Percentiles rank a stretch among this genome's conserved stretches.
Conservation (phyloP, 495 filamentous ascomycete genomes). For the Evansstolkia leycettana region DNA sequence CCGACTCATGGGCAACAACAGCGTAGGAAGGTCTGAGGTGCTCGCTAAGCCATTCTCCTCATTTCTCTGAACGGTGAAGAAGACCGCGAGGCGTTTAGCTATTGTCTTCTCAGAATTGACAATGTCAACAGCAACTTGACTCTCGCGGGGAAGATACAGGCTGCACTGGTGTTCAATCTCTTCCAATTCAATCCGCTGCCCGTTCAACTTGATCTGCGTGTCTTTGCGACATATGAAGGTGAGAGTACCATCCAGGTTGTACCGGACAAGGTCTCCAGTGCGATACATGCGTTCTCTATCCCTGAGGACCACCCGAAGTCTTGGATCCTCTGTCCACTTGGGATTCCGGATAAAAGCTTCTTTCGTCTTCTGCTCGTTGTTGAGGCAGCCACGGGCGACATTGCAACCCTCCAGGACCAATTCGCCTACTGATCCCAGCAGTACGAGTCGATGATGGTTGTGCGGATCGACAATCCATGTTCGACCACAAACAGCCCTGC, state of each 20-base stretch:
- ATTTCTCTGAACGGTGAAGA: slow-evolving; percentile 23
- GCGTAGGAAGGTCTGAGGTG: slow-evolving; percentile 10
- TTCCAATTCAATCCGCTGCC: slow-evolving; percentile 52
- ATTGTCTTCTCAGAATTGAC: slow-evolving; percentile 23
- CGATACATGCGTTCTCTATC: slow-evolving; percentile 29
- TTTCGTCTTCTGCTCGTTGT: slow-evolving; percentile 40
- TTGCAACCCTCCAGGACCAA: slow-evolving; percentile 51
- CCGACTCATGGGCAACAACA: slow-evolving; percentile 23
- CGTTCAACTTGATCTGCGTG: slow-evolving; percentile 53
- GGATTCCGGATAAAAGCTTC: slow-evolving; percentile 46
- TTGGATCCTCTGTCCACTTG: slow-evolving; percentile 25
- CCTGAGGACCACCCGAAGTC: slow-evolving; percentile 13
- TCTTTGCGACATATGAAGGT: slow-evolving; percentile 46
- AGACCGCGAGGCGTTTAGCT: slow-evolving; percentile 28
- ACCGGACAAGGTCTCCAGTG: slow-evolving; percentile 40
- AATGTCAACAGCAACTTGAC: slow-evolving; percentile 31
- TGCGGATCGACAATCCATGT: slow-evolving; percentile 50
- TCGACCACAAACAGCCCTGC: slow-evolving; percentile 23
- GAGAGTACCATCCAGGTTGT: slow-evolving; percentile 40
- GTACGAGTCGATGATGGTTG: slow-evolving; percentile 43
- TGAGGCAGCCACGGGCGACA: slow-evolving; percentile 46
- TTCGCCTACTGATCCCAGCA: slow-evolving; percentile 52
- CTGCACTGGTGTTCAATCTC: slow-evolving; percentile 50
- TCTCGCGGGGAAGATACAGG: slow-evolving; percentile 16
- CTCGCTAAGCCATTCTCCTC: slow-evolving; percentile 9